Base-by-base conservation (phyloP, 2,329 filamentous ascomycete genomes). In the Botrytis cinerea region DNA sequence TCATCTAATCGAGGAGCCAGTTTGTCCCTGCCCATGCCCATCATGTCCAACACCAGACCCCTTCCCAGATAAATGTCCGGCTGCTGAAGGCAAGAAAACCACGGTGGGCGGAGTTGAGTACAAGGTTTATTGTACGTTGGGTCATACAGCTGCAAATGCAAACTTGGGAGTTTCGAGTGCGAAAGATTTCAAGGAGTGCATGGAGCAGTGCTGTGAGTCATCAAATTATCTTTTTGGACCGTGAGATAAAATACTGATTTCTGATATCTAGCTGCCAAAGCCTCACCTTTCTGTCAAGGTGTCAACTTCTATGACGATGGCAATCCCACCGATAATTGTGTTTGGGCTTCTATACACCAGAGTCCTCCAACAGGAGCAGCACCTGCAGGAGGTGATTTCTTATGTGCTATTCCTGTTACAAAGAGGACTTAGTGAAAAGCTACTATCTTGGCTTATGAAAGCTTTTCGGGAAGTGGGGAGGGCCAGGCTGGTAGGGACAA, bases 181-280 rank as follows among this genome's bases (percentile, higher is more conserved):
- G 57, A 69, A 57, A 12, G n/a, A 69, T 32, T 69, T 69, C 25
- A 69, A 69, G n/a, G 66, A 69, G 48, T 69, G 66, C 35, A 69
- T 69, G 66, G 66, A 69, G 38, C 66, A 69, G n/a, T 69, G 66
- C 38, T 69, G 66, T 69, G n/a, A 69, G 66, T 69, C 25, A 12
- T 10, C n/a, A 25, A 57, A 3, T 25, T 14, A 45, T 20, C 14
- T 28, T 43, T n/a, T 54, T 3, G 25, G 8, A 32, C 61, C 5
- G 18, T 22, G 28, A 18, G 28, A 46, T 10, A 16, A 32, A 43
- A 57, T 69, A 51, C 66, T 69, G 22, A 69, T 43, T 2, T 4
- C 1, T 32, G 48, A 0, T 25, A 43, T 43, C n/a, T 59, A 69
- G 66, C 66, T 16, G 66, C 66, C 6, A 69, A 69, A 69, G 48